A percentile compares a stretch with the other conserved stretches of the same genome.
Evolutionary conservation across 495 filamentous ascomycete genomes (phyloP).

Genomic region (Chaetomium cochliodes): DNA sequence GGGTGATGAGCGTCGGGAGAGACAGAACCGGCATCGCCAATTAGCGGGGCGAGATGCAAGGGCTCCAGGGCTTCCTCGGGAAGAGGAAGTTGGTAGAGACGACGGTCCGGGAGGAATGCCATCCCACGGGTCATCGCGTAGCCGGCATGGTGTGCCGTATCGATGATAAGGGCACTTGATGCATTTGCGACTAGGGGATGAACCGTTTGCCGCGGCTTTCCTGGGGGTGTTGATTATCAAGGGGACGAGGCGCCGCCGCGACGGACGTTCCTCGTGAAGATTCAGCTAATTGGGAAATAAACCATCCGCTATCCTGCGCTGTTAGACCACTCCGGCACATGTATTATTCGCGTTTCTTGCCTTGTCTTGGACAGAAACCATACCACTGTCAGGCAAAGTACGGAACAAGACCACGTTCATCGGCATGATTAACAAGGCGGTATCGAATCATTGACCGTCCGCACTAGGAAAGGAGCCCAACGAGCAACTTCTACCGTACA

Average conservation of each 20-base stretch:
- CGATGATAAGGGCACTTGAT: too few species aligned
- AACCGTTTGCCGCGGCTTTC: not conserved
- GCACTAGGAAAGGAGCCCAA: not conserved
- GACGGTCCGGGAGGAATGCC: too few species aligned
- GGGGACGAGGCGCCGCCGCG: not conserved
- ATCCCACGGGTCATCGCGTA: too few species aligned
- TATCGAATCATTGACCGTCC: not conserved
- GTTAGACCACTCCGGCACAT: too few species aligned
- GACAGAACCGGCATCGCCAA: slow-evolving; percentile 11
- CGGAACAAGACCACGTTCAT: not conserved
- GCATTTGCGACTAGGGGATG: too few species aligned
- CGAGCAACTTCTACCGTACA: too few species aligned
- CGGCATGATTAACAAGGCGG: slow-evolving; percentile 6
- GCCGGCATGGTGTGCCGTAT: too few species aligned
- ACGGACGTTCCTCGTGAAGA: not conserved
- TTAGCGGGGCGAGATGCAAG: too few species aligned
- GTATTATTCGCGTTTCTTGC: not conserved
- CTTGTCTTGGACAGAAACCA: not conserved
- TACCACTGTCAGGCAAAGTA: not conserved
- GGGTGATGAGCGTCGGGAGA: not conserved
- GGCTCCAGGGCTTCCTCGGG: too few species aligned
- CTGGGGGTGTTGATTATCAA: not conserved
- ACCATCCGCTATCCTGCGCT: not conserved
- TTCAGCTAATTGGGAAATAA: not conserved
- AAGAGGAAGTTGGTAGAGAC: not conserved